Conservation (phyloP, 2,329 filamentous ascomycete species). For the Elsinoe arachidis region DNA sequence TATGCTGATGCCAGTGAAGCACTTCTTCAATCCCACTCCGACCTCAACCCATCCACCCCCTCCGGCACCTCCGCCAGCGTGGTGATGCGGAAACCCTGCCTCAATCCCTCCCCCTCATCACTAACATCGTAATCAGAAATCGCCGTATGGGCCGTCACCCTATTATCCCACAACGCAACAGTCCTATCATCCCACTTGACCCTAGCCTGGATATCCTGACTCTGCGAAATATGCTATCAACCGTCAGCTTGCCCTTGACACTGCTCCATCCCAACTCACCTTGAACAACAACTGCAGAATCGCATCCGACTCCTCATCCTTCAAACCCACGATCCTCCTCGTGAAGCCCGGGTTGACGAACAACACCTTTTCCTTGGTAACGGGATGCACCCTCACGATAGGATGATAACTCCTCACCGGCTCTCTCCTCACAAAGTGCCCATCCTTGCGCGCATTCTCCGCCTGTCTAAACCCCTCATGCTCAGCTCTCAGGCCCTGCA, state of each 20-base stretch:
- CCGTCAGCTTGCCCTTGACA: slow-evolving; percentile 14
- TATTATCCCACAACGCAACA: slow-evolving; percentile 19
- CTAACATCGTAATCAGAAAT: slow-evolving; percentile 22
- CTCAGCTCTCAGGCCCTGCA: slow-evolving; percentile 43
- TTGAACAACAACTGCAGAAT: slow-evolving; percentile 47
- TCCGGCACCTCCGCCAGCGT: slow-evolving; percentile 19
- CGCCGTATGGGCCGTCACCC: slow-evolving; percentile 19
- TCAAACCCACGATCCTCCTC: slow-evolving; percentile 49
- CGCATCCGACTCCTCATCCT: slow-evolving; percentile 46
- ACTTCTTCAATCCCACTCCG: not conserved
- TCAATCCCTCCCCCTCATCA: slow-evolving; percentile 12
- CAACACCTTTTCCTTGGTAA: slow-evolving; percentile 53
- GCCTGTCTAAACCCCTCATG: slow-evolving; percentile 47
- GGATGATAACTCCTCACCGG: slow-evolving; percentile 48
- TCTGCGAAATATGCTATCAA: slow-evolving; percentile 14
- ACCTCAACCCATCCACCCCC: not conserved
- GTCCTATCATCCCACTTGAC: slow-evolving; percentile 22
- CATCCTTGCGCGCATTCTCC: slow-evolving; percentile 14
- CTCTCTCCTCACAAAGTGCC: slow-evolving; percentile 38
- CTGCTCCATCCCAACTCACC: slow-evolving; percentile 19
- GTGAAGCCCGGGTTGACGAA: slow-evolving; percentile 54
- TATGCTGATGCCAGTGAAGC: too few relatives aligned
- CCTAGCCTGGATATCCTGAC: slow-evolving; percentile 21
- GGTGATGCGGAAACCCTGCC: slow-evolving; percentile 24
- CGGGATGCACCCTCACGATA: slow-evolving; percentile 50